These are phyloP conservation scores for Talaromyces stipitatus DNA, from an alignment of 495 filamentous ascomycete genomes.

Conservation along the genomic window DNA sequence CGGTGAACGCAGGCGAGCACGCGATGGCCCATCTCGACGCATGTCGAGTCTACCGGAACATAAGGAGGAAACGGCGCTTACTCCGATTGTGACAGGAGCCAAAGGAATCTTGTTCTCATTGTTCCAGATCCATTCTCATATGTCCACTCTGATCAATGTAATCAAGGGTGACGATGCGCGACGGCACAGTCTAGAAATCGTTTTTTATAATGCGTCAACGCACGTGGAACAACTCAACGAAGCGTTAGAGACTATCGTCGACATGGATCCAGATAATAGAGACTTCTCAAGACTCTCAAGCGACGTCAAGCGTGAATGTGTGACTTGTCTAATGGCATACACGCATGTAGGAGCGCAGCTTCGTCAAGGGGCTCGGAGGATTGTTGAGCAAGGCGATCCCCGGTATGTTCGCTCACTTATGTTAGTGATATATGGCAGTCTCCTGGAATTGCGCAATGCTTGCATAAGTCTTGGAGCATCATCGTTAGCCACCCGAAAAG, in stretches of 20 bases:
- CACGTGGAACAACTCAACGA: conserved; percentile 70
- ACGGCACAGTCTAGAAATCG: conserved; percentile 66
- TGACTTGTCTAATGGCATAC: conserved; percentile 70
- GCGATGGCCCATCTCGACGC: conserved; percentile 57
- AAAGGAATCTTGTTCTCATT: conserved; percentile 85
- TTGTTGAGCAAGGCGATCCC: conserved; percentile 66
- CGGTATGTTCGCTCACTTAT: conserved; percentile 75
- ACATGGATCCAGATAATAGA: conserved; percentile 24
- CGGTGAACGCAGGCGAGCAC: conserved; percentile 43
- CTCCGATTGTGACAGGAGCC: conserved; percentile 68
- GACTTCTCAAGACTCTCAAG: conserved; percentile 37
- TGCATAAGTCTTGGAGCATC: conserved; percentile 34
- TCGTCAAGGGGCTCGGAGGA: conserved; percentile 58
- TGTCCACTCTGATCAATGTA: conserved; percentile 63
- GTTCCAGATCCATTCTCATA: conserved; percentile 69
- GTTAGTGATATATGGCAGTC: conserved; percentile 71
- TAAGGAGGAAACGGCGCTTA: conserved; percentile 49
- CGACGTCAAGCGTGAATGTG: conserved; percentile 56
- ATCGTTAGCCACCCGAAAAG: conserved; percentile 17
- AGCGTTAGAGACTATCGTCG: conserved; percentile 59
- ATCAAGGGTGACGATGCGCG: conserved; percentile 59
- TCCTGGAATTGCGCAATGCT: conserved; percentile 63
- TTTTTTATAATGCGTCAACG: conserved; percentile 67
- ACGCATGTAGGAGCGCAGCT: conserved; percentile 65
- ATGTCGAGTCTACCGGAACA: conserved; percentile 81